Percentiles rank a stretch among this genome's conserved stretches.
Evolutionary conservation across 805 yeast species (phyloP).

Genomic region (Kodamaea kakaduensis): DNA sequence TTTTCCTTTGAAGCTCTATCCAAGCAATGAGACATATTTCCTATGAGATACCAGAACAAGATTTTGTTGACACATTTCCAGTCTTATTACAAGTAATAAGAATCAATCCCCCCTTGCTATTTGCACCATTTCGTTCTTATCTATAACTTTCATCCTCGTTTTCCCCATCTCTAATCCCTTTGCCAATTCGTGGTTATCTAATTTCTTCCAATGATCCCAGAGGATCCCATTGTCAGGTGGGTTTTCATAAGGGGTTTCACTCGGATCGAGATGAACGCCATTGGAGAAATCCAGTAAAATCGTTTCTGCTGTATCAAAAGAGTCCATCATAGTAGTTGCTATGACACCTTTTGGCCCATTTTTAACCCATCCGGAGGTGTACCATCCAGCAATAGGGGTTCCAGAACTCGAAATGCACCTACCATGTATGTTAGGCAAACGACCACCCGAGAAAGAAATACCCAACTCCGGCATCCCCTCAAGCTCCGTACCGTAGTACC

Average conservation of each 20-base stretch:
- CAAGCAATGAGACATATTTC: no score
- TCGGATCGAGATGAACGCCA: constrained; percentile 19
- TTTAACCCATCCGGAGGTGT: constrained; percentile 88
- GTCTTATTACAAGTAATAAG: no score
- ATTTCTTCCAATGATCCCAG: constrained; percentile 67
- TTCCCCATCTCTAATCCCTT: constrained; percentile 50
- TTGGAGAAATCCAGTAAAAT: constrained; percentile 53
- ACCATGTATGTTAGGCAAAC: constrained; percentile 32
- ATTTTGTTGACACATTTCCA: not conserved
- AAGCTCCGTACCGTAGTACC: constrained; percentile 70
- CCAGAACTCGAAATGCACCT: constrained; percentile 22
- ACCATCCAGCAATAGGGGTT: constrained; percentile 44
- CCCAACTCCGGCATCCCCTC: constrained; percentile 48
- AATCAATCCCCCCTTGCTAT: constrained; percentile 4
- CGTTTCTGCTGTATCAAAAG: constrained; percentile 68
- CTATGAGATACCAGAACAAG: constrained; percentile 4
- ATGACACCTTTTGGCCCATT: constrained; percentile 87
- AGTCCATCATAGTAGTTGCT: constrained; percentile 83
- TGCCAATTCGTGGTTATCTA: constrained; percentile 50
- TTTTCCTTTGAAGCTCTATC: no score
- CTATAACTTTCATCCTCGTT: constrained; percentile 47
- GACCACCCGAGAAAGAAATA: constrained; percentile 28
- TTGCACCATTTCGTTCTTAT: constrained; percentile 2
- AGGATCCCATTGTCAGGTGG: constrained; percentile 27
- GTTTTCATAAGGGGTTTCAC: not conserved